Evolutionary conservation across 345 rosid genomes (phyloP), one percentile per base, ranked within the genome.

Genomic region (Salix suchowensis): DNA sequence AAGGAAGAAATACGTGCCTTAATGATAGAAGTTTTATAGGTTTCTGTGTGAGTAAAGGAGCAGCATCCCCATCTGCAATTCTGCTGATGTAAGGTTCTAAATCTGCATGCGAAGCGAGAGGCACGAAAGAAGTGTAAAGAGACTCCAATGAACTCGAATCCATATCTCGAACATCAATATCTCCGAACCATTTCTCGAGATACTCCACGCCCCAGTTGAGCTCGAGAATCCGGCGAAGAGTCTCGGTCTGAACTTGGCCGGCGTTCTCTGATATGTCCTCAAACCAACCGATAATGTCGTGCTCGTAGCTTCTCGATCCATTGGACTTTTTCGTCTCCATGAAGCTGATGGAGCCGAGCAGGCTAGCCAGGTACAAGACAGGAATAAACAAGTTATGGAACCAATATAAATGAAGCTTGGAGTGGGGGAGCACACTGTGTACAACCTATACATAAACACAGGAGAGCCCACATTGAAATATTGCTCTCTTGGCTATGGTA

Each of bases 51-150:
- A 95, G 96, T 68, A 93, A 42, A 58, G 94, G 90, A 78, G 92
- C 55, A 0, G 87, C 82, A 71, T 95, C 97, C 55, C 98, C 98
- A 65, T 89, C 96, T 18, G 96, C 97, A 82, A 95, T 88, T 79
- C 97, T 89, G 70, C 80, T 89, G 72, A 95, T 88, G 55, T 84
- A 89, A 67, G 97, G 94, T 86, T 91, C 96, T 60, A 95, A 86
- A 77, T 91, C 97, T 76, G 88, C 87, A 86, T 95, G 97, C 71
- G 97, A 91, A 44, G 80, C 96, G 62, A 93, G 83, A 74, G 98
- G 98, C 9, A 93, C 96, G 76, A 79, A 69, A 76, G 89, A 87
- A 52, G 88, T 87, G 84, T 82, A 95, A 48, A 91, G 87, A 74
- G 88, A 83, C 84, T 95, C 97, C 82, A 93, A 77, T 78, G 84